Evolutionary conservation across 495 filamentous ascomycete species (phyloP), one percentile per base, ranked within the genome.

Genomic region (Cudoniella acicularis): DNA sequence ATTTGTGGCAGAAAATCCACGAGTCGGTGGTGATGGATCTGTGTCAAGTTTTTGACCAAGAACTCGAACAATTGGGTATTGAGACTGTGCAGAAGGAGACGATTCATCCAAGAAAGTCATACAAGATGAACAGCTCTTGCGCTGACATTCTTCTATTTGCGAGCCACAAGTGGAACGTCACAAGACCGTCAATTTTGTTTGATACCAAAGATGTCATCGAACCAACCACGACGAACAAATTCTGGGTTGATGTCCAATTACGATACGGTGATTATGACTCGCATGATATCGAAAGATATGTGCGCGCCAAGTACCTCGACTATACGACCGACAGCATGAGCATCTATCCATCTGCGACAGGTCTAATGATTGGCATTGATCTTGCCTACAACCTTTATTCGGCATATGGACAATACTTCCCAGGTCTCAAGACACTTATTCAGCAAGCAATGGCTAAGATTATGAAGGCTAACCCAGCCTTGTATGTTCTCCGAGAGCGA

Each of bases 101-200:
- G 0, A 99, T 99, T 64, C 95, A 99, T 80, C 95, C 95, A 45
- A 84, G 95, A 82, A 99, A 99, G 73, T 98, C 94, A 0, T 99
- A 99, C 81, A 99, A 99, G 83, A 99, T 99, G 95, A 99, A 99
- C 79, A 97, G 92, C 70, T 98, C 94, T 45, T 99, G 95, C 73
- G 95, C 95, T 16, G 95, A 99, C 75, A 97, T 99, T 62, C 80
- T 98, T 46, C 84, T 99, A 42, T 99, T 99, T 68, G 95, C 95
- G 17, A 96, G 90, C 52, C 94, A 96, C 76, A 99, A 98, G 69
- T 99, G 95, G 95, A 97, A 96, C 63, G 92, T 98, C 43, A 96
- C 92, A 3, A 80, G 90, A 18, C 95, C 95, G 8, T 97, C 94
- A 9, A 78, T 96, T 59, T 78, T 98, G 9, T 96, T 93, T 69